These are phyloP conservation scores for Phytophthora megakarya DNA, from an alignment of 352 stramenopile species.

Conservation along the genomic window DNA sequence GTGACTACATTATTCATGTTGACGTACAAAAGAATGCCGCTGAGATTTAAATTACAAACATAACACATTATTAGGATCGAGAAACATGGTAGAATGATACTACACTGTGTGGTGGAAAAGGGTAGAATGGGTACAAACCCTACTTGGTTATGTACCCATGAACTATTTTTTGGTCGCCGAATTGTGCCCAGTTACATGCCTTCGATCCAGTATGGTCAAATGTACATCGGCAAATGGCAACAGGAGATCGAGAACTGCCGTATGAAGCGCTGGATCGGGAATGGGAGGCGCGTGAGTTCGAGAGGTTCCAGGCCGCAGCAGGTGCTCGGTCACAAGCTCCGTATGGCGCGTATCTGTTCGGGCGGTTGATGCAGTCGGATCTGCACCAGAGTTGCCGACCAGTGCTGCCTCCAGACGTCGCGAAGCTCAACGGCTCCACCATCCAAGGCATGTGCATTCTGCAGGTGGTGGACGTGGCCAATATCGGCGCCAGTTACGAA, in stretches of 20 bases:
- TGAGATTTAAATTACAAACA: conserved; percentile 2
- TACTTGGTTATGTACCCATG: too few species aligned
- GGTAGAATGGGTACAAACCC: too few species aligned
- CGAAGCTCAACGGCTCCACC: conserved; percentile 50
- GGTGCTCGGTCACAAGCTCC: conserved; percentile 25
- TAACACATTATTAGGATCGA: too few species aligned
- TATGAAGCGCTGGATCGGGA: conserved; percentile 62
- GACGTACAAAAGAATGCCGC: conserved; percentile 23
- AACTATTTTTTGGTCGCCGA: background rate
- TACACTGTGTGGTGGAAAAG: too few species aligned
- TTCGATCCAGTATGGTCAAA: background rate
- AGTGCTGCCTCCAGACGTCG: conserved; percentile 55
- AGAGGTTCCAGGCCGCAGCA: conserved; percentile 37
- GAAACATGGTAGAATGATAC: too few species aligned
- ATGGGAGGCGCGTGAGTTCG: conserved; percentile 60
- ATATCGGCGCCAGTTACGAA: conserved; percentile 79
- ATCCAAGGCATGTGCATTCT: conserved; percentile 76
- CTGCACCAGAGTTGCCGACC: conserved; percentile 70
- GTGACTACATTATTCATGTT: conserved; percentile 21
- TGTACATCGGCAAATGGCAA: background rate
- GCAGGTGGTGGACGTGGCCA: conserved; percentile 83
- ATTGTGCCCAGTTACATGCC: background rate
- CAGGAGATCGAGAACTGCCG: conserved; percentile 36
- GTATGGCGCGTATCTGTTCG: conserved; percentile 62
- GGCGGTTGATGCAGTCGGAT: conserved; percentile 64